Percentiles rank a stretch among this genome's conserved stretches.
These are phyloP conservation scores for Metarhizium album DNA, from an alignment of 2,329 filamentous ascomycete species.

Conservation along the genomic window DNA sequence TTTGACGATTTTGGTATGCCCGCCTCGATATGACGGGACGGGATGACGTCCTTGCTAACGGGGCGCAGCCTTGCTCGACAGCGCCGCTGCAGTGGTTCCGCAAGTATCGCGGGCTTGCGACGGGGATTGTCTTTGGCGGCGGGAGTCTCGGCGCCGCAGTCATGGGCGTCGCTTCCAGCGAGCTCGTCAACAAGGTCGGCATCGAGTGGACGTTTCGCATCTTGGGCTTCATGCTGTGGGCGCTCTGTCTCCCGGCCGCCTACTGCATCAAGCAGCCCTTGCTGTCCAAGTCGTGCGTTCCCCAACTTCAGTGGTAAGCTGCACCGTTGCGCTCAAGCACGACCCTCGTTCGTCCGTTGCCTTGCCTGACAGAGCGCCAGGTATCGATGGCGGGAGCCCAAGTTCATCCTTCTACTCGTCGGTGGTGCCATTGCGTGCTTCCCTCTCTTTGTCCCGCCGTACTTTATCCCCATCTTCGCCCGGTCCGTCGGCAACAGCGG, in stretches of 20 bases:
- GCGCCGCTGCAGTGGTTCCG: constrained; percentile 16
- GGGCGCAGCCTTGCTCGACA: constrained; percentile 15
- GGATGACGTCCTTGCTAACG: background rate
- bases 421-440: constrained; percentile 15
- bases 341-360: too few species aligned
- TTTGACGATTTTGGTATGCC: constrained; percentile 14
- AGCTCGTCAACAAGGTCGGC: constrained; percentile 13
- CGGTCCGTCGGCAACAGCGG: constrained; percentile 15
- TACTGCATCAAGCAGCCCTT: constrained; percentile 12
- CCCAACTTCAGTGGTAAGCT: constrained; percentile 15
- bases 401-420: constrained; percentile 14
- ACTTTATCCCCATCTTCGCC: constrained; percentile 19
- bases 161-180: constrained; percentile 14
- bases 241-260: constrained; percentile 17
- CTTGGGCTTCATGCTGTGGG: constrained; percentile 16
- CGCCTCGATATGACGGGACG: too few species aligned
- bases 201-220: constrained; percentile 18
- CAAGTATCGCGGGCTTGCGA: constrained; percentile 17
- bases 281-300: constrained; percentile 5
- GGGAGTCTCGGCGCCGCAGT: constrained; percentile 17
- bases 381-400: constrained; percentile 14
- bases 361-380: too few species aligned
- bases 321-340: too few species aligned
- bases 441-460: constrained; percentile 17
- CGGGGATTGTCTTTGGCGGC: constrained; percentile 18